Evolutionary conservation across 352 stramenopile genomes (phyloP).

Genomic region (Pythium phragmitis): DNA sequence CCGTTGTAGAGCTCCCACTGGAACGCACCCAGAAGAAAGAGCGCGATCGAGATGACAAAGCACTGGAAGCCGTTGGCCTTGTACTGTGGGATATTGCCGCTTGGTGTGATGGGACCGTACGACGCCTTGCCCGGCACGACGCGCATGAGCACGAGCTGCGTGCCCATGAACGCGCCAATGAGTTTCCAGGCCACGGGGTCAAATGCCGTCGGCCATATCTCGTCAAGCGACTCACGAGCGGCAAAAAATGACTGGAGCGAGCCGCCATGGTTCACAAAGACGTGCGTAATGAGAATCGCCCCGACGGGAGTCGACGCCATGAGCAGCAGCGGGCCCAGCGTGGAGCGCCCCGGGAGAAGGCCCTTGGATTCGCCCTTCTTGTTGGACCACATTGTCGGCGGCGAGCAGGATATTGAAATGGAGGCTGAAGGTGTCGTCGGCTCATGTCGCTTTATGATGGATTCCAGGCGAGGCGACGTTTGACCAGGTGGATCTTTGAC

Average conservation of each 20-base stretch:
- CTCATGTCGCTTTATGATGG: conserved; percentile 1
- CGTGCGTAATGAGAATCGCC: conserved; percentile 82
- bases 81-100: conserved; percentile 90
- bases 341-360: conserved; percentile 76
- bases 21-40: conserved; percentile 65
- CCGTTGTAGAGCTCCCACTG: conserved; percentile 54
- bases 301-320: conserved; percentile 84
- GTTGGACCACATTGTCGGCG: conserved; percentile 63
- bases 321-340: conserved; percentile 86
- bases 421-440: not conserved
- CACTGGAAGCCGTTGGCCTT: conserved; percentile 92
- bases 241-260: conserved; percentile 40
- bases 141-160: conserved; percentile 91
- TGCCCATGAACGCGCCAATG: conserved; percentile 85
- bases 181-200: conserved; percentile 88
- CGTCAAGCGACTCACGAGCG: conserved; percentile 46
- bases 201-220: conserved; percentile 85
- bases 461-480: not conserved
- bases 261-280: conserved; percentile 59
- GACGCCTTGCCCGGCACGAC: conserved; percentile 88
- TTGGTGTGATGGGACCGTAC: conserved; percentile 80
- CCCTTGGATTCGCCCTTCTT: conserved; percentile 63
- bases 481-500: not conserved
- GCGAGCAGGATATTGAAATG: conserved; percentile 10
- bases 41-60: conserved; percentile 85